phyloP scores from a whole-genome alignment of 2,329 filamentous ascomycete species.

The Beauveria medogensis region DNA sequence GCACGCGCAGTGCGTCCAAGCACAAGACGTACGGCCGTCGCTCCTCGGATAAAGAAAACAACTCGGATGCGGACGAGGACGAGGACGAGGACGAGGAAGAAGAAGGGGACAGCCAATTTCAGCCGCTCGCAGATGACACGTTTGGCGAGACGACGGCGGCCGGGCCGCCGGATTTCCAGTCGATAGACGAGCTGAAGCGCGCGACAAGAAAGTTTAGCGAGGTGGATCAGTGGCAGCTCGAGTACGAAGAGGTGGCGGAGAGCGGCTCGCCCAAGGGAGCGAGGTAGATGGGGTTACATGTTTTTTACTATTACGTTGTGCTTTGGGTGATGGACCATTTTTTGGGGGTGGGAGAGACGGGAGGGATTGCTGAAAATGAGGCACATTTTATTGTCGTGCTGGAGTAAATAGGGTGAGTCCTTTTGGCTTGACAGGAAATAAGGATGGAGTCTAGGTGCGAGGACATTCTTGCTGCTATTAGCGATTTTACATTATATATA shows the following conservation, averaged over 20 bases:
- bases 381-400: not conserved
- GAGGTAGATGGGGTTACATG: not conserved
- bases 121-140: conserved; percentile 37
- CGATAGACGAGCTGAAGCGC: conserved; percentile 48
- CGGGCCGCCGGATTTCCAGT: conserved; percentile 28
- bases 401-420: too few species aligned
- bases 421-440: not conserved
- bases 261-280: conserved; percentile 8
- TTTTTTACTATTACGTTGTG: not conserved
- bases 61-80: conserved; percentile 25
- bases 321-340: not conserved
- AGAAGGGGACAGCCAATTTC: conserved; percentile 29
- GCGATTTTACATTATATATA: not conserved
- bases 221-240: conserved; percentile 61
- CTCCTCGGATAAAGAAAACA: conserved; percentile 53
- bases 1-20: conserved; percentile 1
- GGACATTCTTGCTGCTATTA: not conserved
- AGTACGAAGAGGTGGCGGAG: conserved; percentile 55
- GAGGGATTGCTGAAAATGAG: not conserved
- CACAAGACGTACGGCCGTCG: conserved; percentile 43
- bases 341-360: not conserved
- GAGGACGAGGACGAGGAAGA: conserved; percentile 22
- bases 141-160: conserved; percentile 29
- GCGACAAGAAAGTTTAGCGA: conserved; percentile 58
- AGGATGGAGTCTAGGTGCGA: not conserved